Evolutionary conservation across 2,329 filamentous ascomycete genomes (phyloP).

Genomic region (Colletotrichum eleusines): DNA sequence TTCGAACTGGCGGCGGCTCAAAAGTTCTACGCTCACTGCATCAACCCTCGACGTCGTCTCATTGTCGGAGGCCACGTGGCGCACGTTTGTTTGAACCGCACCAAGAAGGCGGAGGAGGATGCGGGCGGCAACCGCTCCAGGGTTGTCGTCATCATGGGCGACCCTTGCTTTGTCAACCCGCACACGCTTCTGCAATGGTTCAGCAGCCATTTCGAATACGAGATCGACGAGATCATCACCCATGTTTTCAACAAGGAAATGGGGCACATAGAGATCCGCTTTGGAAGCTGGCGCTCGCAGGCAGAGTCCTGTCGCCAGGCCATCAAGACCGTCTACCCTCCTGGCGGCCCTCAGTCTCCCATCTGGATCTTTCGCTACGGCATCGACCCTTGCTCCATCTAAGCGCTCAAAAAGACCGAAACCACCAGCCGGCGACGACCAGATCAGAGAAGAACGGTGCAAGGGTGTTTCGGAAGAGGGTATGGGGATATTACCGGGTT

Average conservation of each 20-base stretch:
- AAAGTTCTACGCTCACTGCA: conserved; percentile 45
- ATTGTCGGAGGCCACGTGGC: conserved; percentile 53
- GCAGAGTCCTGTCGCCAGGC: conserved; percentile 59
- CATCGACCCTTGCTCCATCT: conserved; percentile 32
- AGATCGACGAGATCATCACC: conserved; percentile 58
- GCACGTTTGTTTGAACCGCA: conserved; percentile 61
- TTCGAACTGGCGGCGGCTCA: conserved; percentile 57
- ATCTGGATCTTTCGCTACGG: conserved; percentile 43
- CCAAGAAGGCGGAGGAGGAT: conserved; percentile 53
- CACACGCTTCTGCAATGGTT: conserved; percentile 57
- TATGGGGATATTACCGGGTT: not conserved
- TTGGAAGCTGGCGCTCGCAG: conserved; percentile 68
- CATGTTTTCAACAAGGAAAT: conserved; percentile 47
- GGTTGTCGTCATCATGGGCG: conserved; percentile 64
- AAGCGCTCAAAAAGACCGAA: not conserved
- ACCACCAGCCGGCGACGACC: rapidly evolving
- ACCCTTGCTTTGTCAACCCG: conserved; percentile 58
- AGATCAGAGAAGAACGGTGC: not conserved
- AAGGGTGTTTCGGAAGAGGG: too few relatives aligned
- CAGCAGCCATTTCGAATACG: conserved; percentile 56
- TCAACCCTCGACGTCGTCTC: conserved; percentile 49
- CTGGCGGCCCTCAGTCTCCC: conserved; percentile 27
- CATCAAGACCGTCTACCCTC: conserved; percentile 7
- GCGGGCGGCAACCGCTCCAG: conserved; percentile 53
- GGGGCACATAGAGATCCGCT: conserved; percentile 62